These are phyloP conservation scores for Yarrowia sp. DNA, from an alignment of 805 yeast species.

Conservation along the genomic window DNA sequence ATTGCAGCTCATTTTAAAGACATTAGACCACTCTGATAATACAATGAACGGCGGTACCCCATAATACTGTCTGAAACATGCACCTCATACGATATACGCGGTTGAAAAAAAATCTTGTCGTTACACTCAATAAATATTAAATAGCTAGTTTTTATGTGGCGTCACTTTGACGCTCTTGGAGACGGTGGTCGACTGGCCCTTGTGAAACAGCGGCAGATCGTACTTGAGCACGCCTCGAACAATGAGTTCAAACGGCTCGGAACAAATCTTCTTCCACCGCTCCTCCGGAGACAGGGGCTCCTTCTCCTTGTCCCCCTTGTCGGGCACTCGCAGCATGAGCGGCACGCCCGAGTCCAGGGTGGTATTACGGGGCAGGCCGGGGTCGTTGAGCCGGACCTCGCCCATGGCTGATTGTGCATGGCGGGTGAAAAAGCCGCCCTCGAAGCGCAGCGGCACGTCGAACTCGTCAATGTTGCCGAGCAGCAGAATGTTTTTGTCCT, in stretches of 20 bases:
- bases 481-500: slow-evolving; percentile 53
- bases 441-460: slow-evolving; percentile 71
- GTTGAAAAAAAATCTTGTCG: neutral
- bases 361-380: slow-evolving; percentile 47
- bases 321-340: neutral
- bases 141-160: slow-evolving; percentile 23
- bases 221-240: slow-evolving; percentile 80
- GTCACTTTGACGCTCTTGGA: slow-evolving; percentile 25
- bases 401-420: slow-evolving; percentile 59
- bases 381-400: slow-evolving; percentile 67
- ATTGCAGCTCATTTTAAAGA: no score
- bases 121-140: slow-evolving; percentile 23
- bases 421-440: slow-evolving; percentile 73
- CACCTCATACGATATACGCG: no score
- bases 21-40: no score
- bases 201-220: slow-evolving; percentile 51
- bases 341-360: slow-evolving; percentile 1
- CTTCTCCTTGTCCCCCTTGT: neutral
- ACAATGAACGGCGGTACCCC: no score
- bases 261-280: slow-evolving; percentile 23
- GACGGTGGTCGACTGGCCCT: slow-evolving; percentile 15
- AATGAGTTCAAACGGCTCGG: slow-evolving; percentile 73
- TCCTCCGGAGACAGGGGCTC: slow-evolving; percentile 7
- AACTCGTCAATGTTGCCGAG: slow-evolving; percentile 66
- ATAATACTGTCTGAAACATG: no score